Conservation (phyloP, 139 green algal species). For the Mychonastes homosphaera region DNA sequence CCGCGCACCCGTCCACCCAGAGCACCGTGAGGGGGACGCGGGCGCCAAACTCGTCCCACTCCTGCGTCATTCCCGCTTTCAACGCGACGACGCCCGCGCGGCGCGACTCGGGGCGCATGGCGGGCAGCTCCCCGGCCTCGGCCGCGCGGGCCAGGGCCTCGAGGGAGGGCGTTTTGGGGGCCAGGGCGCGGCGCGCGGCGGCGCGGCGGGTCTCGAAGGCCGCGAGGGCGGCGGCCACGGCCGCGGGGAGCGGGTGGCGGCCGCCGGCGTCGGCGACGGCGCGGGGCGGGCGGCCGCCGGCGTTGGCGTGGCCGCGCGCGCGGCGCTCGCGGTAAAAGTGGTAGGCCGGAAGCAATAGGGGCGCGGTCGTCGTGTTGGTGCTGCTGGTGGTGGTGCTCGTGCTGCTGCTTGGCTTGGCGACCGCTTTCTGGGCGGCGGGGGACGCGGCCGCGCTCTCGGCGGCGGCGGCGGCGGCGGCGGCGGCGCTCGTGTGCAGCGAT, state of each 20-base stretch:
- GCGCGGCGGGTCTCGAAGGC: background rate
- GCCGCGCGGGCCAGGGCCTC: background rate
- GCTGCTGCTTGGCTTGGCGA: constrained; percentile 3
- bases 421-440: no score
- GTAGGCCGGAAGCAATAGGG: no score
- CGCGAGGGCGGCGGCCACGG: background rate
- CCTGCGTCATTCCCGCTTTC: constrained; percentile 94
- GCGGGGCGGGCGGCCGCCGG: background rate
- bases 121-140: constrained; percentile 12
- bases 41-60: constrained; percentile 84
- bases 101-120: constrained; percentile 21
- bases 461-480: no score
- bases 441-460: no score
- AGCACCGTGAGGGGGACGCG: constrained; percentile 88
- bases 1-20: constrained; percentile 91
- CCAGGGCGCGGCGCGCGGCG: constrained; percentile 1
- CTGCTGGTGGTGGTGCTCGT: background rate
- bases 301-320: background rate
- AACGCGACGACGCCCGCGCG: constrained; percentile 76
- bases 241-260: constrained; percentile 1
- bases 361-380: no score
- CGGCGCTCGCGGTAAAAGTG: background rate
- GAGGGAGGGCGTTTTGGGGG: constrained; percentile 4
- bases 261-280: background rate
- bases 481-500: no score